Percentiles rank a stretch among this genome's conserved stretches.
Evolutionary conservation across 2,329 filamentous ascomycete genomes (phyloP).

Genomic region (Sporothrix sp.): DNA sequence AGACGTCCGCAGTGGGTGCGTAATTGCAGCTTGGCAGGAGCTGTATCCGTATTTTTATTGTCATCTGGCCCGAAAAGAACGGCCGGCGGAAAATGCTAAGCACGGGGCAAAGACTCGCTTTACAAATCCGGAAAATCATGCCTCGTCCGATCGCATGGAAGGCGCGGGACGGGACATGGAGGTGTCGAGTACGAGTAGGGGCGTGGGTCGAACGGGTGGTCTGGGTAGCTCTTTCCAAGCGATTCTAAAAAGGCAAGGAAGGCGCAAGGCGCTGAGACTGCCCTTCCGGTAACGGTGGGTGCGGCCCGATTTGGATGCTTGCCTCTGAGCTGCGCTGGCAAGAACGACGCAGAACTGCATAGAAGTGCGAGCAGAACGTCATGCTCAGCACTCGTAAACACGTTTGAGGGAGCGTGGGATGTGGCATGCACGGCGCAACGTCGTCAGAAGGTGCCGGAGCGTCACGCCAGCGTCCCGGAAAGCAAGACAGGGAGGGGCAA

Average conservation of each 20-base stretch:
- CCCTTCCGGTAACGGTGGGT: constrained; percentile 3
- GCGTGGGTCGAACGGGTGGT: constrained; percentile 6
- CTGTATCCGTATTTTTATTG: too few species aligned
- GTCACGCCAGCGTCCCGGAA: neutral
- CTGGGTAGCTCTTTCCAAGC: neutral
- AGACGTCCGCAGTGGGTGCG: too few species aligned
- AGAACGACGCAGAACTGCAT: neutral
- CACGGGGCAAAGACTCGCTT: too few species aligned
- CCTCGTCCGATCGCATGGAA: neutral
- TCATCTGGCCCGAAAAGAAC: neutral
- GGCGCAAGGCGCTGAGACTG: neutral
- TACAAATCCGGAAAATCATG: constrained; percentile 1
- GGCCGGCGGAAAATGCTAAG: neutral
- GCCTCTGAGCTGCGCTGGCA: neutral
- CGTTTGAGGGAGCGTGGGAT: too few species aligned
- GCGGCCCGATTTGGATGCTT: constrained; percentile 5
- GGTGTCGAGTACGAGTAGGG: neutral
- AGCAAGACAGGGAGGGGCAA: constrained; percentile 8
- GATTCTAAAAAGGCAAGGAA: too few species aligned
- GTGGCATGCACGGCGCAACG: neutral
- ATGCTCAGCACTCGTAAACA: too few species aligned
- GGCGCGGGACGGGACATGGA: neutral
- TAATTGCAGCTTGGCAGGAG: too few species aligned
- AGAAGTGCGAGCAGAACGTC: too few species aligned
- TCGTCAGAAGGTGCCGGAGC: neutral